Conservation (phyloP, 169 alveolate genomes). For the Plasmodium vivax region DNA sequence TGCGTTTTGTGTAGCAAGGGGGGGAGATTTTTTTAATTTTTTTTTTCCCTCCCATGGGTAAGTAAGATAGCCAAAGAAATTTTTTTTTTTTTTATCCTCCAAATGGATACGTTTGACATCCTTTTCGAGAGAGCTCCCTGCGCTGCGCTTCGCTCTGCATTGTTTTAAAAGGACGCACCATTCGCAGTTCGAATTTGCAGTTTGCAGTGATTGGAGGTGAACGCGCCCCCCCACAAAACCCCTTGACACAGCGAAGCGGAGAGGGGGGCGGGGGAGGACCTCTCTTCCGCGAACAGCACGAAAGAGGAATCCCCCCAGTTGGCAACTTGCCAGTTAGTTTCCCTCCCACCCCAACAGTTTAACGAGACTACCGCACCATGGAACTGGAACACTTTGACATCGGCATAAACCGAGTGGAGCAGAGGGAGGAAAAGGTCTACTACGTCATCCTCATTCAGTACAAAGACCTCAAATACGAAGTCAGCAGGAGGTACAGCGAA, state of each 20-base stretch:
- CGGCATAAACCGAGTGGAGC: constrained; percentile 59
- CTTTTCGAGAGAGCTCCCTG: background rate
- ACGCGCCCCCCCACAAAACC: background rate
- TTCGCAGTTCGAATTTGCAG: background rate
- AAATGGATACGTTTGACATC: background rate
- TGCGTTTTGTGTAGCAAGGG: background rate
- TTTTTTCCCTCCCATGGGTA: background rate
- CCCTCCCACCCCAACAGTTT: background rate
- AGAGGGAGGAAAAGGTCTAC: constrained; percentile 35
- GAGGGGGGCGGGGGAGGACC: background rate
- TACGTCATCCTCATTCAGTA: constrained; percentile 47
- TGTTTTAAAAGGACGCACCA: background rate
- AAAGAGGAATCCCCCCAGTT: background rate
- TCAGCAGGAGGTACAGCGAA: constrained; percentile 45
- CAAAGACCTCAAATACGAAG: constrained; percentile 65
- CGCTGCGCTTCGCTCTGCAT: background rate
- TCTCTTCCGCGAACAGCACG: background rate
- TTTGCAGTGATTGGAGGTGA: background rate
- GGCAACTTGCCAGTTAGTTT: background rate
- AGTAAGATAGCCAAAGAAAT: background rate
- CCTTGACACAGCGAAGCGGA: background rate
- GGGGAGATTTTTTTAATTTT: background rate
- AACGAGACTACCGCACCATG: constrained; percentile 9
- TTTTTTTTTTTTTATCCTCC: background rate
- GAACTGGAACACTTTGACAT: constrained; percentile 48